These are phyloP conservation scores for Alternaria sp. DNA, from an alignment of 2,329 filamentous ascomycete species.

Conservation along the genomic window DNA sequence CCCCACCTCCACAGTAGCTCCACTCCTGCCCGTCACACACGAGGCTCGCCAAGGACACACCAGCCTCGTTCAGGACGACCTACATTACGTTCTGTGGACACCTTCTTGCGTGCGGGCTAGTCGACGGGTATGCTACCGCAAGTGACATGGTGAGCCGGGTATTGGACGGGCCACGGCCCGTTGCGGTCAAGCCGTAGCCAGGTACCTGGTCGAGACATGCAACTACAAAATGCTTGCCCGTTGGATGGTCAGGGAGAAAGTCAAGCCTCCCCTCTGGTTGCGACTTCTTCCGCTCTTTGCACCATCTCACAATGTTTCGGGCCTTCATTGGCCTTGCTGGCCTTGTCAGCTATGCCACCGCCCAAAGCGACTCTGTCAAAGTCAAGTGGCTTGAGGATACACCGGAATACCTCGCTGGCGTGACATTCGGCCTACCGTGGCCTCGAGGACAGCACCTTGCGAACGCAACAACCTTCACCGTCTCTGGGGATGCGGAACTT, in stretches of 20 bases:
- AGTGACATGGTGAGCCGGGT: conserved; percentile 20
- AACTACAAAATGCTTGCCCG: conserved; percentile 17
- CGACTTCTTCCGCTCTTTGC: conserved; percentile 6
- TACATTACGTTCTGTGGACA: conserved; percentile 14
- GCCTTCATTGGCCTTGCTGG: conserved; percentile 21
- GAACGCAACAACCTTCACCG: conserved; percentile 44
- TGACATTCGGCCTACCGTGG: conserved; percentile 52
- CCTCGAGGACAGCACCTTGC: conserved; percentile 46
- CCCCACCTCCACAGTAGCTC: not conserved
- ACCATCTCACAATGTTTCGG: conserved; percentile 19
- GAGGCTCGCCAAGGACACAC: not conserved
- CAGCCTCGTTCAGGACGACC: not conserved
- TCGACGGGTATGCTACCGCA: conserved; percentile 17
- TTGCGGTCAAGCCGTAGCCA: conserved; percentile 8
- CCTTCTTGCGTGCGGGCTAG: conserved; percentile 19
- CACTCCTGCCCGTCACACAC: not conserved
- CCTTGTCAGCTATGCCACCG: conserved; percentile 19
- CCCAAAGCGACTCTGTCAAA: conserved; percentile 29
- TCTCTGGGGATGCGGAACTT: conserved; percentile 42
- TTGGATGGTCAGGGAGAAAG: not conserved
- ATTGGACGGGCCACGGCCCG: conserved; percentile 4
- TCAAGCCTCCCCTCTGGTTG: not conserved
- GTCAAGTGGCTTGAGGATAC: conserved; percentile 43
- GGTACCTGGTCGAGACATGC: conserved; percentile 1
- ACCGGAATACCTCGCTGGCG: conserved; percentile 38